These are phyloP conservation scores for Aspergillus coremiiformis DNA, from an alignment of 495 filamentous ascomycete genomes.

Conservation along the genomic window DNA sequence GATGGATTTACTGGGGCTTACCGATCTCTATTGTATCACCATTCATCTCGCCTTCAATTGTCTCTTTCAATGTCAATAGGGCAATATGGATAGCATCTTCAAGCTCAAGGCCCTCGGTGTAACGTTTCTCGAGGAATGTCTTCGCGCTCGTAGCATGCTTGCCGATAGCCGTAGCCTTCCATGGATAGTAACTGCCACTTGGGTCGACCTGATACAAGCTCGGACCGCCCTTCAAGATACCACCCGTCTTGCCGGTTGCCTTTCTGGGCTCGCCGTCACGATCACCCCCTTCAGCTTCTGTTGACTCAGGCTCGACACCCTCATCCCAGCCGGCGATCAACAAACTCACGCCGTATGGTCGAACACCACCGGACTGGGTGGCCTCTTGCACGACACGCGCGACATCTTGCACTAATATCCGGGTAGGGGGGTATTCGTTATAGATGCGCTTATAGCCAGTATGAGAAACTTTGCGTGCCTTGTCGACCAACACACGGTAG, in stretches of 20 bases:
- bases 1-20: slow-evolving; percentile 33
- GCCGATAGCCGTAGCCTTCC: slow-evolving; percentile 98
- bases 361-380: slow-evolving; percentile 93
- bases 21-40: slow-evolving; percentile 98
- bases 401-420: slow-evolving; percentile 98
- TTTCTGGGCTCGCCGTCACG: slow-evolving; percentile 59
- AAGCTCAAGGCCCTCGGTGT: slow-evolving; percentile 92
- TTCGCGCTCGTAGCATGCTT: slow-evolving; percentile 98
- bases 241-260: slow-evolving; percentile 75
- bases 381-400: slow-evolving; percentile 98
- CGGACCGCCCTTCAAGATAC: slow-evolving; percentile 89
- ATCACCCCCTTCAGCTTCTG: slow-evolving; percentile 40
- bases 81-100: slow-evolving; percentile 99
- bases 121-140: slow-evolving; percentile 97
- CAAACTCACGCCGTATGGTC: slow-evolving; percentile 94
- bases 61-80: slow-evolving; percentile 95
- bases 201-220: slow-evolving; percentile 98
- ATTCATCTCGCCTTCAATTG: slow-evolving; percentile 98
- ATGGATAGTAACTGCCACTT: slow-evolving; percentile 93
- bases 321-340: slow-evolving; percentile 98
- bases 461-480: slow-evolving; percentile 97
- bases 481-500: slow-evolving; percentile 95
- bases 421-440: slow-evolving; percentile 98
- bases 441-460: slow-evolving; percentile 99
- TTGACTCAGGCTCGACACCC: slow-evolving; percentile 74